Conservation (phyloP, 805 yeast genomes). For the Ogataea trehaloabstinens region DNA sequence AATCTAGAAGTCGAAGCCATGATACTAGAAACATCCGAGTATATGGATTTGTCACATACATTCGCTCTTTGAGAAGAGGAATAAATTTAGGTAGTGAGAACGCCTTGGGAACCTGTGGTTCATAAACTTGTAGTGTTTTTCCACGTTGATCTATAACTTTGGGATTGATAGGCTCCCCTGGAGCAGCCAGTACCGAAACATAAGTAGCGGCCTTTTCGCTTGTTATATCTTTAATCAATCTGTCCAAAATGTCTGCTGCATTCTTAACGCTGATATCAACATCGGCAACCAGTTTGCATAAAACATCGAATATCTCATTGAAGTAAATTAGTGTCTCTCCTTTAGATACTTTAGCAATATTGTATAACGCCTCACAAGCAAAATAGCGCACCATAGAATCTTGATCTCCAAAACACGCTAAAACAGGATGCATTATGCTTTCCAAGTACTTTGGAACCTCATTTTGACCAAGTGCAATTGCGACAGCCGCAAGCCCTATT, state of each 20-base stretch:
- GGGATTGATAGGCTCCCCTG: slow-evolving; percentile 38
- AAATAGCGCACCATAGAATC: slow-evolving; percentile 96
- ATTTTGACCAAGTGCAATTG: slow-evolving; percentile 83
- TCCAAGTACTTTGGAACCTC: slow-evolving; percentile 83
- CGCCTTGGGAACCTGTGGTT: slow-evolving; percentile 59
- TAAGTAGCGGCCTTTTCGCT: slow-evolving; percentile 91
- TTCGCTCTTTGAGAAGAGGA: slow-evolving; percentile 86
- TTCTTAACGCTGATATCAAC: slow-evolving; percentile 88
- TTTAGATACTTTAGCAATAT: slow-evolving; percentile 93
- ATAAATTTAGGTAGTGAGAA: slow-evolving; percentile 85
- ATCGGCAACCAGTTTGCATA: slow-evolving; percentile 87
- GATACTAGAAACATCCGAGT: slow-evolving; percentile 89
- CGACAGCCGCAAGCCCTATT: slow-evolving; percentile 93
- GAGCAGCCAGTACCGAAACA: slow-evolving; percentile 58
- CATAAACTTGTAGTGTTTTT: slow-evolving; percentile 56
- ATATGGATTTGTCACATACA: slow-evolving; percentile 88
- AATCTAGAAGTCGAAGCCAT: slow-evolving; percentile 90
- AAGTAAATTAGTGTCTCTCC: slow-evolving; percentile 90
- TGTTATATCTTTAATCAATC: slow-evolving; percentile 90
- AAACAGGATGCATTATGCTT: slow-evolving; percentile 85
- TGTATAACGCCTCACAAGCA: slow-evolving; percentile 94
- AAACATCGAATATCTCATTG: slow-evolving; percentile 91
- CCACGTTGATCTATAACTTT: slow-evolving; percentile 55
- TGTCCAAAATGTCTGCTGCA: slow-evolving; percentile 90
- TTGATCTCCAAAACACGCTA: slow-evolving; percentile 95